These are phyloP conservation scores for Carallia brachiata DNA, from an alignment of 345 rosid species.

Conservation along the genomic window DNA sequence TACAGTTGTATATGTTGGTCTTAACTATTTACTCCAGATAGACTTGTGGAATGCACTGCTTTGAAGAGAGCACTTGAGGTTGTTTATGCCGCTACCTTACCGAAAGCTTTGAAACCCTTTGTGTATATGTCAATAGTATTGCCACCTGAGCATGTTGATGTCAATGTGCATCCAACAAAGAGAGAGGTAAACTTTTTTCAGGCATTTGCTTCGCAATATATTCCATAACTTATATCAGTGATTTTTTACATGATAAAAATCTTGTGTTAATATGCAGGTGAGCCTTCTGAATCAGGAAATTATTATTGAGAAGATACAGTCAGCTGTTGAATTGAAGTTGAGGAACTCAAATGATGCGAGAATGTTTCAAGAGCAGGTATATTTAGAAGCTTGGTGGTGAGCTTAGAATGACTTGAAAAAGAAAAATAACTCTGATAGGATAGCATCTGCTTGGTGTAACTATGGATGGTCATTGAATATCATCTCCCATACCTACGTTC, in stretches of 20 bases:
- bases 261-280: conserved; percentile 49
- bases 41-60: conserved; percentile 90
- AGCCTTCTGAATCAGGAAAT: conserved; percentile 92
- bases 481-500: conserved; percentile 1
- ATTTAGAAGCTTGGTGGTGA: conserved; percentile 1
- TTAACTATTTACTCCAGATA: conserved; percentile 48
- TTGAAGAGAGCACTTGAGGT: conserved; percentile 89
- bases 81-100: conserved; percentile 90
- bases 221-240: not conserved
- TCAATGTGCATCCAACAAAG: conserved; percentile 95
- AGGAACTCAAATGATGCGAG: conserved; percentile 67
- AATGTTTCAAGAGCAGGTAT: conserved; percentile 87
- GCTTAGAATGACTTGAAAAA: conserved; percentile 11
- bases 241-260: not conserved
- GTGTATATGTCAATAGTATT: conserved; percentile 79
- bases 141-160: conserved; percentile 92
- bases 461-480: not conserved
- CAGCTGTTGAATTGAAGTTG: conserved; percentile 65
- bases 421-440: not conserved
- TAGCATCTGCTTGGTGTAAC: not conserved
- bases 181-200: conserved; percentile 55
- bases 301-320: conserved; percentile 76
- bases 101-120: conserved; percentile 93
- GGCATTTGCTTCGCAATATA: not conserved
- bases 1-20: not conserved